A percentile compares a stretch with the other conserved stretches of the same genome.
Evolutionary conservation across 495 filamentous ascomycete genomes (phyloP).

Genomic region (Thermochaetoides thermophila): DNA sequence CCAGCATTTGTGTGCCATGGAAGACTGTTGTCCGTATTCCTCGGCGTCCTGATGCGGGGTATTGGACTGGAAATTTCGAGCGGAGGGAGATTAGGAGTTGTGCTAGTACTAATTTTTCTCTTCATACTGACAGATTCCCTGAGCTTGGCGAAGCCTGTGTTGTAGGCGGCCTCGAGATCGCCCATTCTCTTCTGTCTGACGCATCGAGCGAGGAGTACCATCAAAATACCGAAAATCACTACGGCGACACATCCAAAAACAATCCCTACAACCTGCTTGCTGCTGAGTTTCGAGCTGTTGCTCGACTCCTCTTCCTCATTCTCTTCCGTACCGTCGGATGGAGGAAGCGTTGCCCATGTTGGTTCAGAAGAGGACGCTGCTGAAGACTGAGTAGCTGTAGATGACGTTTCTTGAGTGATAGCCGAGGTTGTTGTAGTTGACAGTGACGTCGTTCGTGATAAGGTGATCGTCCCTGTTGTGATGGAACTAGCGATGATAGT

Average conservation of each 20-base stretch:
- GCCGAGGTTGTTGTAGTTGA: too few species aligned
- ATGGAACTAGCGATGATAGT: too few species aligned
- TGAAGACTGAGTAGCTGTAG: too few species aligned
- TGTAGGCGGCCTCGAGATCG: too few species aligned
- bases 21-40: constrained; percentile 9
- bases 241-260: constrained; percentile 28
- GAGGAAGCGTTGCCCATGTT: constrained; percentile 5
- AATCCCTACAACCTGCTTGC: constrained; percentile 33
- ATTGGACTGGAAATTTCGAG: constrained; percentile 24
- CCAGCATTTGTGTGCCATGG: constrained; percentile 24
- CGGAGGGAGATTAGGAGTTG: constrained; percentile 2
- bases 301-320: too few species aligned
- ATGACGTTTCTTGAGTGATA: too few species aligned
- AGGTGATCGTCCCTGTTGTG: constrained; percentile 7
- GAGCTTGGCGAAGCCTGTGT: constrained; percentile 23
- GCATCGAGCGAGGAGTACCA: constrained; percentile 28
- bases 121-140: constrained; percentile 18
- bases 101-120: constrained; percentile 5
- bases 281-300: constrained; percentile 17
- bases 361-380: constrained; percentile 3
- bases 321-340: too few species aligned
- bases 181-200: constrained; percentile 21
- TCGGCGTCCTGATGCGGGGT: constrained; percentile 13
- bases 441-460: too few species aligned
- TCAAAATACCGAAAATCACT: constrained; percentile 21